Percentiles rank a stretch among this genome's conserved stretches.
Evolutionary conservation across 2,329 filamentous ascomycete genomes (phyloP).

Genomic region (Aspergillus oerlinghausenensis): DNA sequence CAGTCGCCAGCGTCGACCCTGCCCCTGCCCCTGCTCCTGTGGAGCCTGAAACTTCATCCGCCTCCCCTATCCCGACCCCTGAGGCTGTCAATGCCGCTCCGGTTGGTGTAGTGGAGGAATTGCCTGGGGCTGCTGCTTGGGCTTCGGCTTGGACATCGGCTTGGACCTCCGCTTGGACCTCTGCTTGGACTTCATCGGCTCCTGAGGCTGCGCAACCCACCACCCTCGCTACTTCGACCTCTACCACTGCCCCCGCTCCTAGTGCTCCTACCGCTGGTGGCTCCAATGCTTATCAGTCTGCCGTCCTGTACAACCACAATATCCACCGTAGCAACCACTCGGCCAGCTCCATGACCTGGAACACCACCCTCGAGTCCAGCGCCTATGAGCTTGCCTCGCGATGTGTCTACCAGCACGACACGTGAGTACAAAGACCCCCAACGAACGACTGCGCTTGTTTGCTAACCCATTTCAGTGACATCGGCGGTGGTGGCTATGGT

Average conservation of each 20-base stretch:
- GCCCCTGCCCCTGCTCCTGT: background rate
- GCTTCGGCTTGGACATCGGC: slow-evolving; percentile 8
- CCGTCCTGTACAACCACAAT: slow-evolving; percentile 71
- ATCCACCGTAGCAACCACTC: slow-evolving; percentile 79
- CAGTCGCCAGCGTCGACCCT: background rate
- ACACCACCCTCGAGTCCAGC: slow-evolving; percentile 57
- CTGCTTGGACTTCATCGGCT: slow-evolving; percentile 1
- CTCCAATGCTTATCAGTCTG: slow-evolving; percentile 13
- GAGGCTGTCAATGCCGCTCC: background rate
- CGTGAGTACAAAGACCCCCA: slow-evolving; percentile 49
- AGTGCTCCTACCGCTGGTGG: slow-evolving; percentile 8
- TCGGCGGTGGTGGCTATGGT: slow-evolving; percentile 64
- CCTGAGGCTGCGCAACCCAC: slow-evolving; percentile 2
- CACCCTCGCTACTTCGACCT: slow-evolving; percentile 12
- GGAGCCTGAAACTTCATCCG: slow-evolving; percentile 2
- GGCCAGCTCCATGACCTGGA: slow-evolving; percentile 61
- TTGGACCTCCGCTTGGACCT: slow-evolving; percentile 10
- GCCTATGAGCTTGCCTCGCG: slow-evolving; percentile 60
- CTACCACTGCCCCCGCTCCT: slow-evolving; percentile 13
- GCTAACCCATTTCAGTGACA: slow-evolving; percentile 36
- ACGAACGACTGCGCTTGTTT: background rate
- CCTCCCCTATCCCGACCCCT: background rate
- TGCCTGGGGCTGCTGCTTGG: background rate
- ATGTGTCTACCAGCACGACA: slow-evolving; percentile 72
- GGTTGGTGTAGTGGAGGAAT: background rate